Base-by-base conservation (phyloP, 805 yeast species). In the Isabelozyma rhagii region DNA sequence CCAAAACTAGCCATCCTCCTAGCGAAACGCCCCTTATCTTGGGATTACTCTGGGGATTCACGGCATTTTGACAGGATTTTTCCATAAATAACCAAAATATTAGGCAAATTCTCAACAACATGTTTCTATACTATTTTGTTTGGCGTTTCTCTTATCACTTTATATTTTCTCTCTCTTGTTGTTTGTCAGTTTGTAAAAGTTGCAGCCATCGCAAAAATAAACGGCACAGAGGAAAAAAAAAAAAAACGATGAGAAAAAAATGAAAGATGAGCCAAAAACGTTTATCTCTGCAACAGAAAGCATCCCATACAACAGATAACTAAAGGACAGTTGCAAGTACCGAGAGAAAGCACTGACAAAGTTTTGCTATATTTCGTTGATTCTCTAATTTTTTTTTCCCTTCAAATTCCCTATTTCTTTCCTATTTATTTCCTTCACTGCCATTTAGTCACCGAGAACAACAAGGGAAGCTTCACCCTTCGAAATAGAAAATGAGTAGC, bases 1-100 rank as follows among this genome's bases (percentile, higher is more conserved):
- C 90, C 13, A 85, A 68, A 0, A 85, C 80, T 25, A 84, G 68
- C 92, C 91, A 85, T 8, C 90, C 90, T 29, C 91, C 92, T 11
- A 86, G 43, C 28, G 59, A 48, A 2, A 62, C 61, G 1, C 67
- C 67, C 47, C 52, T 50, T 13, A 41, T 41, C 14, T 41, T 41
- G 14, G 14, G 28, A n/a, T 14, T 31, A 31, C 36, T 31, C 36
- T 31, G n/a, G n/a, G n/a, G 10, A 10, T 5, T 8, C 36, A 31
- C 36, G n/a, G 10, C n/a, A 10, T 31, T 3, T 31, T 31, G 36
- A 31, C 36, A 31, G n/a, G 36, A 31, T 8, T 31, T 31, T 31
- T 31, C 8, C 4, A 31, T 31, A 8, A 31, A 10, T 31, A 31
- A 9, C 36, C 10, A 31, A 31, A 31, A 10, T 31, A 31, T 13